Conservation (phyloP, 1,139 yeast genomes). For the Candida tetrigidarum region DNA sequence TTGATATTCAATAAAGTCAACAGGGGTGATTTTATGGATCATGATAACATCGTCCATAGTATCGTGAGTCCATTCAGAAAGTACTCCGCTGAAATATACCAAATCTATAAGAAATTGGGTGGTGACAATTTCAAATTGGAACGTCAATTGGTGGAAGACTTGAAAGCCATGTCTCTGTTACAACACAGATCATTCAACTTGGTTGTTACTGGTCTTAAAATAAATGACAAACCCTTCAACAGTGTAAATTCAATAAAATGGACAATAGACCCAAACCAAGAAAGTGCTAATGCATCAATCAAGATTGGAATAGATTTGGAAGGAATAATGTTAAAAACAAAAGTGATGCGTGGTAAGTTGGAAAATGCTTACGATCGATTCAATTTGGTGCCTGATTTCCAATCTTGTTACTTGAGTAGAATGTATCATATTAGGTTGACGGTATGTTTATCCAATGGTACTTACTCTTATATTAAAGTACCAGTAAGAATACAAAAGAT, state of each 20-base stretch:
- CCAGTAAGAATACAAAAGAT: constrained; percentile 30
- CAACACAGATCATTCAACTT: constrained; percentile 33
- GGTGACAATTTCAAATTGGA: constrained; percentile 33
- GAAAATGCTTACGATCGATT: constrained; percentile 21
- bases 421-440: constrained; percentile 38
- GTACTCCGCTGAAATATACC: constrained; percentile 24
- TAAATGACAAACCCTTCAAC: constrained; percentile 12
- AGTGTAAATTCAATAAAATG: constrained; percentile 10
- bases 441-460: constrained; percentile 33
- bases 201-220: constrained; percentile 20
- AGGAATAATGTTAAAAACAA: constrained; percentile 15
- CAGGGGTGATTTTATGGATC: constrained; percentile 20
- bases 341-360: background rate
- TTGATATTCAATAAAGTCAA: constrained; percentile 32
- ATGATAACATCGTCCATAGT: constrained; percentile 29
- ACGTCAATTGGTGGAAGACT: constrained; percentile 31
- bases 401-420: constrained; percentile 39
- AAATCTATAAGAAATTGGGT: constrained; percentile 27
- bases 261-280: constrained; percentile 3
- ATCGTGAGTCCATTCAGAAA: constrained; percentile 27
- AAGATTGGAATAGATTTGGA: constrained; percentile 16
- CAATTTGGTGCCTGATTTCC: constrained; percentile 45
- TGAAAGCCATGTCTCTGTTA: constrained; percentile 31
- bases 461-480: constrained; percentile 33
- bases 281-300: constrained; percentile 12